A percentile compares a stretch with the other conserved stretches of the same genome.
Evolutionary conservation across 768 basidiomycete species (phyloP).

Genomic region (Termitomyces sp.): DNA sequence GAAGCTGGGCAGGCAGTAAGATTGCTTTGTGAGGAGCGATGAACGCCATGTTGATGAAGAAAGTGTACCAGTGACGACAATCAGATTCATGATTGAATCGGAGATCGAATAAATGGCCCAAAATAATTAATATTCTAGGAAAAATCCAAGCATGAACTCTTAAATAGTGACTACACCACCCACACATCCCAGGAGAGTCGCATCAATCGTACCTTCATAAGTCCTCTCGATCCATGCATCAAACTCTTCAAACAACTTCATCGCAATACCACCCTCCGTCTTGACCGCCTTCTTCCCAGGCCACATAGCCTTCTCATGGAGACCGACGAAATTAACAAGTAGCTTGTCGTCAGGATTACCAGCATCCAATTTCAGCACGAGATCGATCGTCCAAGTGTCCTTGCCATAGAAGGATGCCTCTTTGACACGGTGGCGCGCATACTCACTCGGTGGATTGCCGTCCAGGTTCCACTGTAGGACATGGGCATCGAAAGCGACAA

Average conservation of each 20-base stretch:
- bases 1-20: constrained; percentile 70
- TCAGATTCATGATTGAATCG: not conserved
- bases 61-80: not conserved
- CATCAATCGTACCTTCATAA: constrained; percentile 63
- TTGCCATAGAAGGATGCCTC: constrained; percentile 84
- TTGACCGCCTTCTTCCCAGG: constrained; percentile 57
- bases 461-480: constrained; percentile 84
- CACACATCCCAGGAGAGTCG: constrained; percentile 63
- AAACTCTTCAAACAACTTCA: constrained; percentile 69
- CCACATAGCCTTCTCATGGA: constrained; percentile 85
- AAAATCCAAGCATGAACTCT: not conserved
- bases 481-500: constrained; percentile 88
- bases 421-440: constrained; percentile 83
- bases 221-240: constrained; percentile 70
- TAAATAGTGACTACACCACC: constrained; percentile 49
- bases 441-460: constrained; percentile 69
- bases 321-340: constrained; percentile 70
- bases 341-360: constrained; percentile 28
- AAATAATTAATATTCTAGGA: no score
- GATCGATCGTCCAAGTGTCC: constrained; percentile 66
- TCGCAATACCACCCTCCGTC: constrained; percentile 51
- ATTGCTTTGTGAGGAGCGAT: constrained; percentile 65
- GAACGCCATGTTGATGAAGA: constrained; percentile 28
- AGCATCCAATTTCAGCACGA: constrained; percentile 56
- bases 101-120: not conserved